A percentile compares a stretch with the other conserved stretches of the same genome.
Evolutionary conservation across 106 monocot genomes (phyloP).

Genomic region (Gastrodia elata): DNA sequence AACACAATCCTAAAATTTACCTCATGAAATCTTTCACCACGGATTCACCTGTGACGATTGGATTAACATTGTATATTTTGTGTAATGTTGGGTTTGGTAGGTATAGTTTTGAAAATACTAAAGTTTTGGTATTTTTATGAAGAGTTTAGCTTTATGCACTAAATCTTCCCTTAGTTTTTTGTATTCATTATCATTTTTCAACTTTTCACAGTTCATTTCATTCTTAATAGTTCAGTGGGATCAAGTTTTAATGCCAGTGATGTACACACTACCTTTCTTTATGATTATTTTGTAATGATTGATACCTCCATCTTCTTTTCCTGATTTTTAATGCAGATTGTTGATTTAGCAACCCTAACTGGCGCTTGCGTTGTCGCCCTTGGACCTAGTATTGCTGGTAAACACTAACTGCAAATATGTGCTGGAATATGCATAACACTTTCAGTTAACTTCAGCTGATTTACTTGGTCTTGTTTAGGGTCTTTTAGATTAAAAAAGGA

Average conservation of each 20-base stretch:
- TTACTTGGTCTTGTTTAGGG: neutral
- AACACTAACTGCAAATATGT: neutral
- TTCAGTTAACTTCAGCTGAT: neutral
- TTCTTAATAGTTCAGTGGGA: no score
- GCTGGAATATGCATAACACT: neutral
- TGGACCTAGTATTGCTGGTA: conserved; percentile 63
- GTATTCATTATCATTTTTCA: neutral
- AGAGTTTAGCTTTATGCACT: no score
- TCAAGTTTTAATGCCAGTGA: neutral
- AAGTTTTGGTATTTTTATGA: neutral
- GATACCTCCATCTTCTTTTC: neutral
- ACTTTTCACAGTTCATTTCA: neutral
- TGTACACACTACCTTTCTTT: neutral
- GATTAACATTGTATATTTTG: no score
- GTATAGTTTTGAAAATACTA: no score
- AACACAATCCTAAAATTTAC: no score
- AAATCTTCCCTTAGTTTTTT: neutral
- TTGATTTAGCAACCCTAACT: conserved; percentile 79
- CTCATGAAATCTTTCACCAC: no score
- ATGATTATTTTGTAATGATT: neutral
- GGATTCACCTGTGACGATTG: no score
- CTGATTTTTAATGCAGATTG: conserved; percentile 33
- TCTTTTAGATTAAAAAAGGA: no score
- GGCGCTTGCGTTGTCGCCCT: conserved; percentile 69
- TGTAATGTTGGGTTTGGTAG: no score